phyloP scores from a whole-genome alignment of 306 rosid species.

The Mimosa bimucronata region DNA sequence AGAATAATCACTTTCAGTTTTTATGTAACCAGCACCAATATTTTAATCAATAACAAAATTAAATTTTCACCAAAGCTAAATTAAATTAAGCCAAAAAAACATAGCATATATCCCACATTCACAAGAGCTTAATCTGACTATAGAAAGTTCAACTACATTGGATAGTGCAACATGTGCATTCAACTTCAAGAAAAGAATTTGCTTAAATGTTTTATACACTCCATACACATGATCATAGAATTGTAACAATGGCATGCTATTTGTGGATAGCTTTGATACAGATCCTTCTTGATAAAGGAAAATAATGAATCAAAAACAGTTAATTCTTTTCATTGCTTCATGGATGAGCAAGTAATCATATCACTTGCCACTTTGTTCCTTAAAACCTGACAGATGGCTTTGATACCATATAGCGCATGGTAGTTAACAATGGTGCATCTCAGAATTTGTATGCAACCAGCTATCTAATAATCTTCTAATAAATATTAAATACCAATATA shows the following conservation, averaged over 20 bases:
- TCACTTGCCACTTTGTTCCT: slow-evolving; percentile 14
- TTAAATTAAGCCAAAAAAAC: slow-evolving; percentile 17
- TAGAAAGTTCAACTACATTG: neutral
- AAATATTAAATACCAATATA: slow-evolving; percentile 31
- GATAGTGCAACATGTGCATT: slow-evolving; percentile 16
- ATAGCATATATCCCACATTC: neutral
- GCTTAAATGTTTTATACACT: neutral
- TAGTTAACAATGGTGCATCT: neutral
- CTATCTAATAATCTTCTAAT: neutral
- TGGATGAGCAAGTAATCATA: slow-evolving; percentile 10
- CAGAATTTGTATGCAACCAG: slow-evolving; percentile 1
- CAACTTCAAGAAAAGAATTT: slow-evolving; percentile 1
- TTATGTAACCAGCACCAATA: neutral
- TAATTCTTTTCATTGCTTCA: slow-evolving; percentile 10
- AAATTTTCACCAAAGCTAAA: slow-evolving; percentile 11
- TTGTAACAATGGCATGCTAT: neutral
- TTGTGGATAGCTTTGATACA: slow-evolving; percentile 20
- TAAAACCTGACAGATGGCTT: slow-evolving; percentile 13
- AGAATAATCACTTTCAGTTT: slow-evolving; percentile 9
- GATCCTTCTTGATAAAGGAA: slow-evolving; percentile 11
- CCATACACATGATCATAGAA: slow-evolving; percentile 3
- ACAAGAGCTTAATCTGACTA: neutral
- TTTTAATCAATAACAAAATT: slow-evolving; percentile 7
- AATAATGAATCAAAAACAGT: slow-evolving; percentile 16
- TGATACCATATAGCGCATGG: slow-evolving; percentile 15